Base-by-base conservation (phyloP, 1,284 basidiomycete species). In the Pascua guehoae region DNA sequence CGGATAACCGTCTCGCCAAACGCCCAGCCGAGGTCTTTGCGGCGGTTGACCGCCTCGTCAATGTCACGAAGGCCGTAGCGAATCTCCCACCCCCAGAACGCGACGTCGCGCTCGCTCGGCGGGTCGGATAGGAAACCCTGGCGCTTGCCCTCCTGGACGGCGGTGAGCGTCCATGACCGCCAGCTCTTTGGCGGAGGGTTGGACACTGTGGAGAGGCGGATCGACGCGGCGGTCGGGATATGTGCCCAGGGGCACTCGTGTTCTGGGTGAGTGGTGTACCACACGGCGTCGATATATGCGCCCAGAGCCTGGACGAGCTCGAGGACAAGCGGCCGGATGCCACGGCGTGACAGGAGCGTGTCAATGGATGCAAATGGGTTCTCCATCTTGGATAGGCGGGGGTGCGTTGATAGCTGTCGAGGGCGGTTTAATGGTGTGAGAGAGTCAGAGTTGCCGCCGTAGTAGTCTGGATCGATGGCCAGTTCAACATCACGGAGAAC, bases 301-400 rank as follows among this genome's bases (percentile, higher is more conserved):
- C 73, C 72, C 8, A 75, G 56, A 8, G 72, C 67, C 24, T 73
- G 68, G 2, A 74, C 63, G 11, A 75, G 65, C 55, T 75, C 73
- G 11, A 74, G 55, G 4, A 74, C 71, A 4, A 74, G 63, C 2
- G 73, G 73, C 8, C 73, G 61, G 5, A 75, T 71, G 8, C 73
- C 61, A 12, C 72, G 54, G 17, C 70, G 71, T 4, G 51, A 57
- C 8, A 75, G 58, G 12, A 71, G 57, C 2, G 63, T 38, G 36
- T 66, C 58, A 39, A 75, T 63, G 42, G 67, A 57, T 10, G 58
- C 49, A 56, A 75, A 75, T 2, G 72, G 72, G 52, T 75, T 75
- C 39, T 67, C 66, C 36, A 57, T 52, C n/a, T 64, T 58, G 14
- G 61, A 66, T 32, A 72, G 44, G 7, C 71, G 57, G 4, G 72